Percentiles rank a stretch among this genome's conserved stretches.
Conservation (phyloP, 352 stramenopile species). For the Globisporangium lucens region DNA sequence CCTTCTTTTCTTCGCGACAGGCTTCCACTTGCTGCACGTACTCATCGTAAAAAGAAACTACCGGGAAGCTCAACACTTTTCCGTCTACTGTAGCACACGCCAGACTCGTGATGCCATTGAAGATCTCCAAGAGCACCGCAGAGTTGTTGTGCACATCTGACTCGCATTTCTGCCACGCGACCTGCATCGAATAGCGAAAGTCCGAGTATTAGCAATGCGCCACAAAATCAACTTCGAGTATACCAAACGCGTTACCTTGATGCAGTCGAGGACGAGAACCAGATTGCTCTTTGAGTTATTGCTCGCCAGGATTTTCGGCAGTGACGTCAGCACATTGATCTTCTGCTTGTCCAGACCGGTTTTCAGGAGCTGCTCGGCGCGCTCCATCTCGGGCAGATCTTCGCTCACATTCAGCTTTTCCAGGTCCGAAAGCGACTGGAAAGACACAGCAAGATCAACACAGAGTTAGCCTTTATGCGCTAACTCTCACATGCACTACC, state of each 20-base stretch:
- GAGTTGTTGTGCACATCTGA: conserved; percentile 39
- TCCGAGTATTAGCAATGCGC: neutral
- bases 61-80: conserved; percentile 59
- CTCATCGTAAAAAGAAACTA: conserved; percentile 59
- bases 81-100: conserved; percentile 65
- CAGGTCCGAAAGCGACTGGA: conserved; percentile 72
- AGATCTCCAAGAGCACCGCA: conserved; percentile 55
- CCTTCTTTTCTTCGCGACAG: conserved; percentile 49
- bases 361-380: conserved; percentile 70
- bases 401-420: conserved; percentile 86
- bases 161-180: conserved; percentile 69
- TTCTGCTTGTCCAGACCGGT: conserved; percentile 79
- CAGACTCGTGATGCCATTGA: conserved; percentile 53
- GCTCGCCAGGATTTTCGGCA: conserved; percentile 68
- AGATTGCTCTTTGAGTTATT: conserved; percentile 77
- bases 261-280: conserved; percentile 58
- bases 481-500: no score
- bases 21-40: conserved; percentile 46
- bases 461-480: neutral
- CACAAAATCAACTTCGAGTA: neutral
- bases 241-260: conserved; percentile 69
- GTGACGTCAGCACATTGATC: conserved; percentile 63
- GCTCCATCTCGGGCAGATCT: conserved; percentile 80
- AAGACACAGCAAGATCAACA: neutral
- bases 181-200: conserved; percentile 19